A percentile compares a stretch with the other conserved stretches of the same genome.
phyloP scores from a whole-genome alignment of 495 filamentous ascomycete genomes.

The Chaetomium fimeti region DNA sequence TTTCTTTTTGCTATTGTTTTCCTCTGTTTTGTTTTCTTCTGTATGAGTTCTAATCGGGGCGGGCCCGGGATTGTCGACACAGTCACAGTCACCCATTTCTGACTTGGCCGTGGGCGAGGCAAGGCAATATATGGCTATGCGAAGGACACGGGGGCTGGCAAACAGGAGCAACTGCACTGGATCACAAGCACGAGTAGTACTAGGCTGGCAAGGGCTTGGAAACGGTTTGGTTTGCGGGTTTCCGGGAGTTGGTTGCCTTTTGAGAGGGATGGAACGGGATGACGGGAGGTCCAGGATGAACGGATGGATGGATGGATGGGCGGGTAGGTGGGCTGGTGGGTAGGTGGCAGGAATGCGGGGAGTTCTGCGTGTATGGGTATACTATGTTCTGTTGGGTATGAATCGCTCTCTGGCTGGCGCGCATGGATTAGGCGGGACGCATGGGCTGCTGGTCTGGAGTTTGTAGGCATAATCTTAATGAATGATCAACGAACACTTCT shows the following conservation, averaged over 20 bases:
- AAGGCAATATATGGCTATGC: not conserved
- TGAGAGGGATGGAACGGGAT: not conserved
- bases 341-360: conserved; percentile 5
- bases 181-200: not conserved
- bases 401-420: not conserved
- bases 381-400: conserved; percentile 7
- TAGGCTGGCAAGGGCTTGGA: conserved; percentile 5
- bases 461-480: conserved; percentile 21
- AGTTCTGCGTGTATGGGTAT: conserved; percentile 9
- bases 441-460: conserved; percentile 1
- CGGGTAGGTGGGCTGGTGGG: too few relatives aligned
- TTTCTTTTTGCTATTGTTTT: not conserved
- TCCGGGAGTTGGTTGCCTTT: conserved; percentile 4
- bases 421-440: conserved; percentile 3
- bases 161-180: conserved; percentile 5
- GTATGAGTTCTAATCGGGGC: conserved; percentile 1
- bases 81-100: not conserved
- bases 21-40: not conserved
- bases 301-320: not conserved
- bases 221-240: not conserved
- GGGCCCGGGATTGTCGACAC: not conserved
- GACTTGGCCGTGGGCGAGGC: not conserved
- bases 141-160: not conserved
- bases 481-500: conserved; percentile 10
- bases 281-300: not conserved